phyloP scores from a whole-genome alignment of 2,329 filamentous ascomycete species.

The Botrytis sinoallii region DNA sequence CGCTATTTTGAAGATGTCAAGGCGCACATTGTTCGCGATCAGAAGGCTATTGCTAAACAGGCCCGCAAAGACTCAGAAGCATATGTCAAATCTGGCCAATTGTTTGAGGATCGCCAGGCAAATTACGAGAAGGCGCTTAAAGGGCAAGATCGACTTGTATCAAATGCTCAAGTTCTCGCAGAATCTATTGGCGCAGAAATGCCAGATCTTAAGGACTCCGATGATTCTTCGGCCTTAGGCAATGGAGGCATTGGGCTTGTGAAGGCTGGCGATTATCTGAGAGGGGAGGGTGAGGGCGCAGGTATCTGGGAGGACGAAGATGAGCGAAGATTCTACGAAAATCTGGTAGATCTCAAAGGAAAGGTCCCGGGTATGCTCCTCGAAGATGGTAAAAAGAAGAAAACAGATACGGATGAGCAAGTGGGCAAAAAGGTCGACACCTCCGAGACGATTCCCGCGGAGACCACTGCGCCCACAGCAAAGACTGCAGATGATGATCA shows the following conservation, averaged over 20 bases:
- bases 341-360: constrained; percentile 89
- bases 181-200: constrained; percentile 88
- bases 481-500: constrained; percentile 71
- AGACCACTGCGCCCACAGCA: constrained; percentile 42
- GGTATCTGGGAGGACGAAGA: constrained; percentile 99
- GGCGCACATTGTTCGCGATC: constrained; percentile 80
- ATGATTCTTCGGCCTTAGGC: constrained; percentile 60
- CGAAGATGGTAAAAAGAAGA: constrained; percentile 95
- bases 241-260: constrained; percentile 86
- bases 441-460: constrained; percentile 45
- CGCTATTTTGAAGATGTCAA: constrained; percentile 95
- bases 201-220: constrained; percentile 86
- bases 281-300: constrained; percentile 82
- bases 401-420: constrained; percentile 74
- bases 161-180: constrained; percentile 87
- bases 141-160: constrained; percentile 81
- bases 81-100: constrained; percentile 96
- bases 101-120: constrained; percentile 94
- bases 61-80: constrained; percentile 94
- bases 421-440: constrained; percentile 70
- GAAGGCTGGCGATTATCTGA: constrained; percentile 89
- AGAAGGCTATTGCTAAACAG: constrained; percentile 82
- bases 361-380: constrained; percentile 92
- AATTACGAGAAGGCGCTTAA: constrained; percentile 95
- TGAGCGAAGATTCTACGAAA: constrained; percentile 96